phyloP scores from a whole-genome alignment of 202 grass and related monocot genomes.

The Alloteropsis angusta region DNA sequence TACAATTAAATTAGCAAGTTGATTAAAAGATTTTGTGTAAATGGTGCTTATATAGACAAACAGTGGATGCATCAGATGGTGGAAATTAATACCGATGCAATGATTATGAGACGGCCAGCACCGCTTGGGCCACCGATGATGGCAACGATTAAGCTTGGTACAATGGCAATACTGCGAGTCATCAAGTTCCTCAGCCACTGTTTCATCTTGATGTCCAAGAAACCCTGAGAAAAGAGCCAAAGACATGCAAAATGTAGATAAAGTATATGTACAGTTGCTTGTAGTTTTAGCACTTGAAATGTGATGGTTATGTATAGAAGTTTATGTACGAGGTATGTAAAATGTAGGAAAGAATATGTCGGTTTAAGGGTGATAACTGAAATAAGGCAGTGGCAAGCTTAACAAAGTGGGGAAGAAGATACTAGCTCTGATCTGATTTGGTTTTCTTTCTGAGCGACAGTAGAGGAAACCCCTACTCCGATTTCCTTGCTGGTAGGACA shows the following conservation, averaged over 20 bases:
- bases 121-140: slow-evolving; percentile 60
- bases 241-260: not conserved
- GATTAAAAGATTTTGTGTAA: not conserved
- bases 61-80: not conserved
- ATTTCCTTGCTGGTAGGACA: not conserved
- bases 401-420: not conserved
- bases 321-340: not conserved
- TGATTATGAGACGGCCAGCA: slow-evolving; percentile 70
- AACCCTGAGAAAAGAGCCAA: slow-evolving; percentile 36
- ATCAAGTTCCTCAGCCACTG: slow-evolving; percentile 75
- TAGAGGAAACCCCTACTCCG: not conserved
- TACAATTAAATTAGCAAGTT: not conserved
- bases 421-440: not conserved
- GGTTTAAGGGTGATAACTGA: too few relatives aligned
- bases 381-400: not conserved
- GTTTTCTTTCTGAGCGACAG: not conserved
- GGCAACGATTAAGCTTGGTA: slow-evolving; percentile 56
- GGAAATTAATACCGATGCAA: slow-evolving; percentile 53
- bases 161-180: slow-evolving; percentile 67
- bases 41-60: not conserved
- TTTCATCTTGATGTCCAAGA: slow-evolving; percentile 81
- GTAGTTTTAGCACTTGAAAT: not conserved
- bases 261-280: not conserved
- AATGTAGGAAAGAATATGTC: not conserved
- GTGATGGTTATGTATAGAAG: not conserved